Conservation (phyloP, 257 asterid genomes). For the Fraxinus excelsior region DNA sequence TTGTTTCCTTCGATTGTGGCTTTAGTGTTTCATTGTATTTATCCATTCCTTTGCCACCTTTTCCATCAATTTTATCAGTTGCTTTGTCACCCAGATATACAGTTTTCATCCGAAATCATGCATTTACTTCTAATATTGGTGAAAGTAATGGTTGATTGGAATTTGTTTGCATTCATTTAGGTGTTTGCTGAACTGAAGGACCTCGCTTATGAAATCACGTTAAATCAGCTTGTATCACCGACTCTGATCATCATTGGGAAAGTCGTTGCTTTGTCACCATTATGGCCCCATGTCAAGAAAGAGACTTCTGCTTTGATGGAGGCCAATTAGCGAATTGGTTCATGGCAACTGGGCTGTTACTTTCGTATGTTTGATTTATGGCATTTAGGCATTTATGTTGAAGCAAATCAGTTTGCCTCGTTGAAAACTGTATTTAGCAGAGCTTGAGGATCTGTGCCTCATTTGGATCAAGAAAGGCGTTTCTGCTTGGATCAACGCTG, state of each 20-base stretch:
- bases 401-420: neutral
- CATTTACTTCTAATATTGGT: neutral
- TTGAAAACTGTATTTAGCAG: neutral
- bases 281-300: conserved; percentile 54
- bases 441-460: neutral
- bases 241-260: conserved; percentile 76
- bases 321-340: conserved; percentile 31
- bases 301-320: conserved; percentile 45
- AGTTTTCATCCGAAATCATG: neutral
- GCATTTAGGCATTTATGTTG: neutral
- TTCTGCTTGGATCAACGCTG: neutral
- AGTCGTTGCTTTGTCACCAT: conserved; percentile 83
- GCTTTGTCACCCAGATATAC: neutral
- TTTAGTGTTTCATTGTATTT: no score
- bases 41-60: neutral
- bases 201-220: conserved; percentile 61
- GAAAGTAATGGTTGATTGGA: neutral
- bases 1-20: neutral
- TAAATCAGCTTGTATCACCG: conserved; percentile 68
- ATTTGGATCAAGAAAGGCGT: neutral
- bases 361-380: neutral
- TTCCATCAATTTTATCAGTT: neutral
- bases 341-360: neutral
- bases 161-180: conserved; percentile 32
- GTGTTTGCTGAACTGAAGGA: conserved; percentile 74